Conservation (phyloP, 2,329 filamentous ascomycete genomes). For the Colletotrichum filicis region DNA sequence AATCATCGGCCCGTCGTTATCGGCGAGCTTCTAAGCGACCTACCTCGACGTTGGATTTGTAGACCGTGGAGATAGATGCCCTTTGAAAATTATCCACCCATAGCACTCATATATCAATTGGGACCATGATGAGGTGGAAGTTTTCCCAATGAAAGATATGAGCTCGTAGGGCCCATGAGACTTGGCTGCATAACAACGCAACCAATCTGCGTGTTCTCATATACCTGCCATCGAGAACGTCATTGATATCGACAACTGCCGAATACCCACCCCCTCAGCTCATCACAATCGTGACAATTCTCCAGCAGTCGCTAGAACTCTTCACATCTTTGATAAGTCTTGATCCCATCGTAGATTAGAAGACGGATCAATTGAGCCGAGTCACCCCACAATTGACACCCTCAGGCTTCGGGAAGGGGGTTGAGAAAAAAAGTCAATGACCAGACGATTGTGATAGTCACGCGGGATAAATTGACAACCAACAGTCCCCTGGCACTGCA, state of each 20-base stretch:
- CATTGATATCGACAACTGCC: neutral
- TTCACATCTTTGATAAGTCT: neutral
- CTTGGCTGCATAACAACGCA: neutral
- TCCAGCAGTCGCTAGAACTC: neutral
- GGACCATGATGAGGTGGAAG: too few species aligned
- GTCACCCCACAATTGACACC: neutral
- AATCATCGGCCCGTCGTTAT: too few species aligned
- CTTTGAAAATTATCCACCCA: too few species aligned
- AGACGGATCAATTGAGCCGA: neutral
- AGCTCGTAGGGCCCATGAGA: neutral
- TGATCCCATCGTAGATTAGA: neutral
- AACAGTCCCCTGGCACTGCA: neutral
- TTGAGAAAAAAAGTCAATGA: neutral
- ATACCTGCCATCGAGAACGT: neutral
- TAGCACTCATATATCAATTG: neutral
- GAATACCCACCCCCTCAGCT: neutral
- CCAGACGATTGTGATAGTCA: neutral
- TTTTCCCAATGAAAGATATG: neutral
- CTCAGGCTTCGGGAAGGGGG: neutral
- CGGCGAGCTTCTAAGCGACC: too few species aligned
- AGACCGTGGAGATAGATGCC: too few species aligned
- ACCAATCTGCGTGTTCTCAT: too few species aligned
- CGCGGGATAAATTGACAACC: neutral
- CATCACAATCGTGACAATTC: neutral
- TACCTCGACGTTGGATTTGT: too few species aligned